Evolutionary conservation across 345 rosid genomes (phyloP).

Genomic region (Eucalyptus paniculata): DNA sequence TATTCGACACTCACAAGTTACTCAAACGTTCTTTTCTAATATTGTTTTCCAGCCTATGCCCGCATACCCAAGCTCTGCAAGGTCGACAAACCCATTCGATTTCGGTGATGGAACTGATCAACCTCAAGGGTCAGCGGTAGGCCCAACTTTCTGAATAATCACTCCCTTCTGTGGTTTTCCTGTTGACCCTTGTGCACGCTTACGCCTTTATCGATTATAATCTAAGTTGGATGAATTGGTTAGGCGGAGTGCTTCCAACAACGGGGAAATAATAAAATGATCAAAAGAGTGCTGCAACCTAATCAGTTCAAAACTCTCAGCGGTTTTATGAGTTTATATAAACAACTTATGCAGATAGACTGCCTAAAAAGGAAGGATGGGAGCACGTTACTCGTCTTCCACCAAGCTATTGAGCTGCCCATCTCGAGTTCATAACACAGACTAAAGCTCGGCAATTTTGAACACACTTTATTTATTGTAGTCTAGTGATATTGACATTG

Average conservation of each 20-base stretch:
- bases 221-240: background rate
- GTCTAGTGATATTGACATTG: background rate
- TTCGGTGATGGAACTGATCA: constrained; percentile 14
- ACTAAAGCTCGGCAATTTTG: background rate
- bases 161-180: background rate
- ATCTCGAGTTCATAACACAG: background rate
- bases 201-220: background rate
- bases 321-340: background rate
- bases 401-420: background rate
- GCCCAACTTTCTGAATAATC: background rate
- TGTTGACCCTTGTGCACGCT: background rate
- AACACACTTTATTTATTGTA: background rate
- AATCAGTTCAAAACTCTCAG: background rate
- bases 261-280: background rate
- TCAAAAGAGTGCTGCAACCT: background rate
- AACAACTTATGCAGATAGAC: background rate
- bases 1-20: background rate
- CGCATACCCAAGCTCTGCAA: constrained; percentile 16
- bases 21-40: background rate
- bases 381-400: background rate
- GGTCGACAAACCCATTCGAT: constrained; percentile 65
- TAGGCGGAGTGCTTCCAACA: background rate
- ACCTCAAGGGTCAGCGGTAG: constrained; percentile 24
- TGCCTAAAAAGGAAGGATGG: background rate
- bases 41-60: constrained; percentile 22